Base-by-base conservation (phyloP, 257 asterid species). In the Fraxinus quadrangulata region DNA sequence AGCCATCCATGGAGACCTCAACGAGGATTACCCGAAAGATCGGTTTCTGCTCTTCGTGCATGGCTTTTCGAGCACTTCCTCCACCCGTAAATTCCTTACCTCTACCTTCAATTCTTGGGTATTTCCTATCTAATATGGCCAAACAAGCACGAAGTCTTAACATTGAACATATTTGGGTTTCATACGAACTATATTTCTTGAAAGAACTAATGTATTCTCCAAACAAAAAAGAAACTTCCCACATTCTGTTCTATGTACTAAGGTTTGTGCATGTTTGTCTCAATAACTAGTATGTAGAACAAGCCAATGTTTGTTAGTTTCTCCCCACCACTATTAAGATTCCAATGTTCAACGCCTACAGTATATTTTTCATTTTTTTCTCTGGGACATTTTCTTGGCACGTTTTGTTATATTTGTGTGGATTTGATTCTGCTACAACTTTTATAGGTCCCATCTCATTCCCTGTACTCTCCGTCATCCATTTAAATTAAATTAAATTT, bases 31-130 rank as follows among this genome's bases (percentile, higher is more conserved):
- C 98, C 98, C 2, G 97, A 94, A 26, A 73, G 97, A 81, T 86
- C 98, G 1, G 97, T 94, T 1, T 90, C 96, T 24, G 83, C 88
- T 40, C 91, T 88, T 33, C 89, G 99, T 0, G 97, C 97, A 5
- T 94, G 99, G 99, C 97, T 94, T 61, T 94, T 94, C 83, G 99
- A 94, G 66, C 99, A 94, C 90, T 94, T 94, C 76, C 92, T 94
- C 12, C 96, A 94, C 85, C 99, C 99, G 98, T 93, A 88, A 86
- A 47, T 19, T 61, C 28, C 67, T 45, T 42, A 7, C 7, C 69
- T 36, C 72, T 31, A 56, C 9, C 67, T 59, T 59, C 1, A 23
- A 21, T 28, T 59, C 56, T 42, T 37, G 7, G 19, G 34, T 54
- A 2, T 5, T 71, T 39, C 14, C 2, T 51, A 16, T 3, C 67